Evolutionary conservation across 495 filamentous ascomycete species (phyloP), one percentile per base, ranked within the genome.

Genomic region (Tetracladium setigerum): DNA sequence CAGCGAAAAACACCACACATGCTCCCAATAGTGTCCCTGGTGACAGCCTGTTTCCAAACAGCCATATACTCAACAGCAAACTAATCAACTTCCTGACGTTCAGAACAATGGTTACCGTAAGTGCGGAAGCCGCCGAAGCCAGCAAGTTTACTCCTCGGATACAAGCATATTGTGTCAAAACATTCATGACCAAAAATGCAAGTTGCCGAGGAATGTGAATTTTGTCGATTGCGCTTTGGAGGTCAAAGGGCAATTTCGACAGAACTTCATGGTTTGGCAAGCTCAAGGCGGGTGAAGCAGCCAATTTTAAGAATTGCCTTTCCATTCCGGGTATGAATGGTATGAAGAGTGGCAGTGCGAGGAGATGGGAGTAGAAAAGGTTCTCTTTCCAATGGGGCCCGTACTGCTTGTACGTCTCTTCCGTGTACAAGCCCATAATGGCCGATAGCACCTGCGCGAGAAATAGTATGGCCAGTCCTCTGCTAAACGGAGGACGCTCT

Each of bases 21-120:
- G 90, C 89, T 17, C 92, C 92, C 12, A 87, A 46, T 34, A 94
- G 60, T 36, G 95, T 91, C 32, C 86, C 82, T 2, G 70, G 64
- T 0, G 80, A 76, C 52, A 98, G 64, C 30, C 74, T 58, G 59
- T 97, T 95, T 8, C 91, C 92, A 65, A 98, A 98, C 2, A 97
- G 62, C 72, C 86, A 89, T 50, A 96, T 89, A 49, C 91, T 96
- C 33, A 97, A 57, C 50, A 95, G 62, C 46, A 97, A 74, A 49
- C 87, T 94, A 15, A 94, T 82, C n/a, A 98, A 71, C 65, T 98
- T 98, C 56, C 92, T 76, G 40, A 98, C 83, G 62, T 97, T 98
- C 19, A 98, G 74, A 30, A 95, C 86, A 35, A 98, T 92, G 1
- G 91, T 95, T 13, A 98, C 92, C 0, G 91, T 96, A 41, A 98